Conservation (phyloP, 2,329 filamentous ascomycete species). For the Sphaceloma murrayae region DNA sequence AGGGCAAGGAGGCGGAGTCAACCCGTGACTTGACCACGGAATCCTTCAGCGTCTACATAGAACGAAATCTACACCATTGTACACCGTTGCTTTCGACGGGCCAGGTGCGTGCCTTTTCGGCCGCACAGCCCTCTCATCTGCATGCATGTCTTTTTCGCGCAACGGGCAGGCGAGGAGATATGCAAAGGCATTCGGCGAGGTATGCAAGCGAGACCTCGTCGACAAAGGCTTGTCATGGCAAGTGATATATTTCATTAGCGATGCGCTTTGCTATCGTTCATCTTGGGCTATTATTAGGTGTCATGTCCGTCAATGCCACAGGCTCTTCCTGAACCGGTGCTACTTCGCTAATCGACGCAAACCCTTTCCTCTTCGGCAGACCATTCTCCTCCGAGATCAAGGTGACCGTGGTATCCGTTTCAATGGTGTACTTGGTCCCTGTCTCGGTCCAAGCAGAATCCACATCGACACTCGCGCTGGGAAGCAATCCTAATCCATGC, state of each 20-base stretch:
- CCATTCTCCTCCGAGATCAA: not conserved
- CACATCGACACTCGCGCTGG: not conserved
- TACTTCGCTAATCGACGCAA: conserved; percentile 3
- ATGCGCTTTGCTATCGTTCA: not conserved
- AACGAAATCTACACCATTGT: no score
- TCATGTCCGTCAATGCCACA: not conserved
- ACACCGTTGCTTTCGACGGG: no score
- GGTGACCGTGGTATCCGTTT: not conserved
- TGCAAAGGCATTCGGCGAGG: no score
- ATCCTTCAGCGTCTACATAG: no score
- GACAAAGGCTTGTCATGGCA: no score
- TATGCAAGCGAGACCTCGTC: no score
- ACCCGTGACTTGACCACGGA: conserved; percentile 10
- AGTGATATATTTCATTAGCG: not conserved
- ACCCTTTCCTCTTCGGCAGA: not conserved
- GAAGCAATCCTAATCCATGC: conserved; percentile 7
- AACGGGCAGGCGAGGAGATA: no score
- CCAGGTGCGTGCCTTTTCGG: no score
- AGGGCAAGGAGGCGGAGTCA: conserved; percentile 2
- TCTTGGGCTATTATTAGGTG: not conserved
- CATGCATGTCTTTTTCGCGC: no score
- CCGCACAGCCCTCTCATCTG: no score
- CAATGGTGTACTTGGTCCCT: not conserved
- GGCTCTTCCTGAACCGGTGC: not conserved
- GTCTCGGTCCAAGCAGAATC: not conserved